Evolutionary conservation across 2,329 filamentous ascomycete genomes (phyloP), one percentile per base, ranked within the genome.

Genomic region (Epichloe glyceriae): DNA sequence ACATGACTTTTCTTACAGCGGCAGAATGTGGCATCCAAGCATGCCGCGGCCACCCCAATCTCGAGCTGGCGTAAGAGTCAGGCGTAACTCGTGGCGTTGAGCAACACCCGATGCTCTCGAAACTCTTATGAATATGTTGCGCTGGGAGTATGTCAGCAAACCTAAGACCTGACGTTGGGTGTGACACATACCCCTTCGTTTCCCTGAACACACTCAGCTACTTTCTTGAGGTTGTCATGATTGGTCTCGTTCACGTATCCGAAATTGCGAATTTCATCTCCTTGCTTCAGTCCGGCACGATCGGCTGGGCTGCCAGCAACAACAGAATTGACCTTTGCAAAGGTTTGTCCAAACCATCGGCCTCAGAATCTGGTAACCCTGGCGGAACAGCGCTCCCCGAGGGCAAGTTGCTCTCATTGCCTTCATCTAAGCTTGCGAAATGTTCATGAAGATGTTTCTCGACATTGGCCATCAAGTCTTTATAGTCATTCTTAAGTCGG

Each of bases 31-130:
- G 66, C 91, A 98, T 50, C 91, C 91, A 60, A 98, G 71, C 65
- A 94, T 71, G 12, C 91, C 93, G 66, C 88, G 77, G 33, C 93
- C 93, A 57, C 91, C 91, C 91, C 93, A 98, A 62, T 90, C 76
- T 43, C 80, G 79, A 59, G 80, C 78, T 49, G 91, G 91, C 46
- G 75, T 87, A 56, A 98, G 70, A 56, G 79, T 82, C 60, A 96
- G 68, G 52, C 82, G 76, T 52, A 93, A 66, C 56, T 88, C 78
- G 60, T 75, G 72, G 50, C 65, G 67, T 57, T 61, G 62, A 43
- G 62, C 69, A 50, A 65, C 67, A 38, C 64, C 69, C 45, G 64
- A 63, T 54, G 70, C 69, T 50, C 79, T 76, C 47, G 73, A 76
- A 45, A 83, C 73, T 62, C 82, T 86, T 51, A 95, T 85, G 15